Percentiles rank a stretch among this genome's conserved stretches.
Conservation (phyloP, 805 yeast genomes). For the Saccharomycopsis fermentans region DNA sequence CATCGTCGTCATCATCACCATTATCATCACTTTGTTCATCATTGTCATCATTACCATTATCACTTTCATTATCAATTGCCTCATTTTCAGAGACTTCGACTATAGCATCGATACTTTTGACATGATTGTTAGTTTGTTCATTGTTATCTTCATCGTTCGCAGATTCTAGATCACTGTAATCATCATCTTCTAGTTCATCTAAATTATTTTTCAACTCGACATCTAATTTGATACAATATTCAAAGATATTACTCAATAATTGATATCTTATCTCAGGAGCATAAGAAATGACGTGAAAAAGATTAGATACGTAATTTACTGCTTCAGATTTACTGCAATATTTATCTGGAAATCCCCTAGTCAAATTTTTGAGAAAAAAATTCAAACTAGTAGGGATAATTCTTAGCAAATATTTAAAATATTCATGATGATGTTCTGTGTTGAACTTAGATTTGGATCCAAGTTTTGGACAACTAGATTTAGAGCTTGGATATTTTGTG, state of each 20-base stretch:
- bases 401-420: conserved; percentile 52
- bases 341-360: conserved; percentile 69
- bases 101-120: not conserved
- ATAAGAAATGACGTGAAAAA: conserved; percentile 50
- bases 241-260: conserved; percentile 73
- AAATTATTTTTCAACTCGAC: conserved; percentile 85
- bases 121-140: conserved; percentile 13
- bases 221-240: conserved; percentile 75
- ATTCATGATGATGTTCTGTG: conserved; percentile 48
- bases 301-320: conserved; percentile 55
- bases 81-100: conserved; percentile 27
- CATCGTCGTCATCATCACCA: conserved; percentile 24
- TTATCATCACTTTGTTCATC: conserved; percentile 27
- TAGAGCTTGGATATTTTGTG: conserved; percentile 19
- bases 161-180: conserved; percentile 26
- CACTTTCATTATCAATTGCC: conserved; percentile 27
- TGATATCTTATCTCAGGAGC: conserved; percentile 66
- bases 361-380: conserved; percentile 48
- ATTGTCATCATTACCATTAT: conserved; percentile 24
- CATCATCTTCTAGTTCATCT: conserved; percentile 61
- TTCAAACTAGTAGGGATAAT: conserved; percentile 77
- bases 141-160: conserved; percentile 27
- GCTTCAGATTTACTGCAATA: conserved; percentile 44
- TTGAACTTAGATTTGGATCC: conserved; percentile 20
- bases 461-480: not conserved